Evolutionary conservation across 805 yeast genomes (phyloP), one percentile per base, ranked within the genome.

Genomic region (Ogataea populi-albae): DNA sequence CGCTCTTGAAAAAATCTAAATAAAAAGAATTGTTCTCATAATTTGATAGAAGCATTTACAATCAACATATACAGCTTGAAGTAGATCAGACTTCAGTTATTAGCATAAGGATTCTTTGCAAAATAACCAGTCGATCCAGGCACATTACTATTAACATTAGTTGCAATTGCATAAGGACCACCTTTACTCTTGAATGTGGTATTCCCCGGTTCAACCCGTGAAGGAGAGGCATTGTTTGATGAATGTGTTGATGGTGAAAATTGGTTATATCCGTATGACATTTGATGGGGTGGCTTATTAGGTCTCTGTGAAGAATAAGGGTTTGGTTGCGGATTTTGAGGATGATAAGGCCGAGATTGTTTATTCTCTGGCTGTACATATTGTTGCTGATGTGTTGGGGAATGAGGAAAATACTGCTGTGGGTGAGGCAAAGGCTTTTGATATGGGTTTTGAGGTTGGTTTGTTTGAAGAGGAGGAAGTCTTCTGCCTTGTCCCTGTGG

Each of bases 71-170:
- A 15, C 18, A 14, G 11, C 17, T 6, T 27, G 12, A 11, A 12
- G 11, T 31, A 14, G n/a, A 18, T 24, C 12, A 17, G 14, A 30
- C 17, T 35, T 34, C 18, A 12, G 4, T 30, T 40, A 24, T 29
- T 41, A 8, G 47, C 38, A 25, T 50, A 49, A 14, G 55, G 55
- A 29, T 50, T 50, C 25, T 49, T 50, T 6, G 40, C 26, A 35
- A 25, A 28, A 14, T 29, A 21, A 9, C 32, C 31, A 20, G 35
- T 39, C 12, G 12, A 22, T 16, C 29, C 29, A 4, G 48, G 34
- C 6, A 36, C 32, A 11, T 35, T 29, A 12, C 51, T 46, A 30
- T 46, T 33, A 5, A 59, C 61, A 32, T 52, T 30, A 32, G 41
- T 38, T 15, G 47, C 47, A 31, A 45, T 30, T 8, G 45, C 38